Percentiles rank a stretch among this genome's conserved stretches.
These are phyloP conservation scores for Scalesia atractyloides DNA, from an alignment of 129 eudicot genomes.

Conservation along the genomic window DNA sequence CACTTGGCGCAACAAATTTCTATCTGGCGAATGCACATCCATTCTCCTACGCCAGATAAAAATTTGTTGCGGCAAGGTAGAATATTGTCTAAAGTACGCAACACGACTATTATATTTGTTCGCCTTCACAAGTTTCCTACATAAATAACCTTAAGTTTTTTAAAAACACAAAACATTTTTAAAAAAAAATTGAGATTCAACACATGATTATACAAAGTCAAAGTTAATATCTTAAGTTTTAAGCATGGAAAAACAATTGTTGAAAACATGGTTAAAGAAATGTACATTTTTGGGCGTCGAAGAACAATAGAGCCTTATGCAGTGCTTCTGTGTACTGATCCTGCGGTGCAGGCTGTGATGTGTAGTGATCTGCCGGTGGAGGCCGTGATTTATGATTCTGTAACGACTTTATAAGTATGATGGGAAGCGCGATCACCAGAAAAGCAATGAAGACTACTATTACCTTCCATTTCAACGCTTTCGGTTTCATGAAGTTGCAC, in stretches of 20 bases:
- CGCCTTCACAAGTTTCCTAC: too few relatives aligned
- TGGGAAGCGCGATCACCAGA: conserved; percentile 69
- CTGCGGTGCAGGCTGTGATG: conserved; percentile 30
- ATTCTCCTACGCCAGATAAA: too few relatives aligned
- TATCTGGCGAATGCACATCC: too few relatives aligned
- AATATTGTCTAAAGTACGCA: too few relatives aligned
- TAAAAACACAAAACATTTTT: too few relatives aligned
- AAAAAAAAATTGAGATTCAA: background rate
- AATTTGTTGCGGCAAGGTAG: too few relatives aligned
- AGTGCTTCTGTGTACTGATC: conserved; percentile 78
- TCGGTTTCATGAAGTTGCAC: conserved; percentile 63
- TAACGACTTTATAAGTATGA: conserved; percentile 50
- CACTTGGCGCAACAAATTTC: too few relatives aligned
- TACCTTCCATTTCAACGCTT: conserved; percentile 53
- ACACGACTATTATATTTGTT: too few relatives aligned
- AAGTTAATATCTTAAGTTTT: background rate
- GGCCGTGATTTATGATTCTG: conserved; percentile 57
- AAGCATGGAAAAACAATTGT: conserved; percentile 4
- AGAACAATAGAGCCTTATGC: conserved; percentile 81
- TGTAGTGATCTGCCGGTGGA: conserved; percentile 47
- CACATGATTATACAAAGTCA: background rate
- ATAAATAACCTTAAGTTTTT: too few relatives aligned
- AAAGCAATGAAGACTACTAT: conserved; percentile 43
- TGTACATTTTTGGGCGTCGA: conserved; percentile 94
- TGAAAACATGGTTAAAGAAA: conserved; percentile 13